Evolutionary conservation across 78 protist species (phyloP), one percentile per base, ranked within the genome.

Genomic region (Dictyostelium intermedium): DNA sequence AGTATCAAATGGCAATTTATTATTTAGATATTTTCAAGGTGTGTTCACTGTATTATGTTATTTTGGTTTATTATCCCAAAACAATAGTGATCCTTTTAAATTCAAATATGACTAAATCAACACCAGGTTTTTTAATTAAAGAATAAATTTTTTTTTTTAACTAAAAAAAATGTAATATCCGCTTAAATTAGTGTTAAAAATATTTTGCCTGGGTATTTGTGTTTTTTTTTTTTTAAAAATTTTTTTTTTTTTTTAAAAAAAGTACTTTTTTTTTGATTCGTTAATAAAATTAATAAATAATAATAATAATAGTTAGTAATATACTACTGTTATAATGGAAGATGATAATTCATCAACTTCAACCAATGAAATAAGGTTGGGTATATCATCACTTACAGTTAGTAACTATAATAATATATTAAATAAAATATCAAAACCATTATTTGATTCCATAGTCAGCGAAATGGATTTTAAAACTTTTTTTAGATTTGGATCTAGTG

Each of bases 1-100:
- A 34, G 35, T 72, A 30, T 72, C 79, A 6, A 72, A 72, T 34
- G 35, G 79, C 5, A 72, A 34, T 72, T 72, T 72, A 72, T 3
- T 72, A 72, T 72, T 72, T 72, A 72, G 79, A 18, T 72, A 72
- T 72, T 4, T 72, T 72, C 79, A 72, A 72, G 79, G 79, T 72
- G 79, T 72, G 16, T 27, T 72, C 11, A 72, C 79, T 14, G 79
- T 72, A 27, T 72, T 72, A 72, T 72, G 37, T 34, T 72, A 72
- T 34, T 72, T 72, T 32, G 37, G 37, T 4, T 66, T 66, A 66
- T 72, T 32, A 14, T 72, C 79, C 16, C 23, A 30, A 27, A 72
- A 14, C 4, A 34, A 11, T 18, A 34, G 20, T 18, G 79, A 34
- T 18, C 23, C 79, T 16, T 72, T 72, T 34, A 72, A 72, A 72